phyloP scores from a whole-genome alignment of 208 protist genomes.

The Crithidia brevicula region DNA sequence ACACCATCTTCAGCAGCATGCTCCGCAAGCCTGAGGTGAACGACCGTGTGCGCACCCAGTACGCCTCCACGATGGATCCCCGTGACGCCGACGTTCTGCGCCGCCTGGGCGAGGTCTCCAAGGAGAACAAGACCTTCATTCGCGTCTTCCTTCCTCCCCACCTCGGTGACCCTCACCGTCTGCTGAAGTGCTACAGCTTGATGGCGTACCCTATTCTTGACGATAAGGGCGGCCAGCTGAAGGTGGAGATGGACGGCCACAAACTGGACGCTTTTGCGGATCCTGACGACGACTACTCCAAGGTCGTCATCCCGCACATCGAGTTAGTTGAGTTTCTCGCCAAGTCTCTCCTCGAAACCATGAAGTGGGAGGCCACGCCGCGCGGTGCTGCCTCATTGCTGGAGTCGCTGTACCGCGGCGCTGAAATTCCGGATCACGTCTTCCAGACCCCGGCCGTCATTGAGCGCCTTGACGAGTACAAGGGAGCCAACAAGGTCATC shows the following conservation, averaged over 20 bases:
- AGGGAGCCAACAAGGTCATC: constrained; percentile 77
- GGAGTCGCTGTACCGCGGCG: constrained; percentile 90
- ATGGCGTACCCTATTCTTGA: constrained; percentile 92
- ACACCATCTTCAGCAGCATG: constrained; percentile 86
- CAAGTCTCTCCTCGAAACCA: constrained; percentile 85
- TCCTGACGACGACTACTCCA: constrained; percentile 91
- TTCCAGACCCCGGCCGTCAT: constrained; percentile 91
- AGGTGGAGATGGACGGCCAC: constrained; percentile 85
- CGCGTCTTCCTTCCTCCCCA: constrained; percentile 86
- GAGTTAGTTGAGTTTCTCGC: constrained; percentile 88
- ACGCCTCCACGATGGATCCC: constrained; percentile 87
- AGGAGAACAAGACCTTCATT: constrained; percentile 91
- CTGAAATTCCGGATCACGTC: constrained; percentile 89
- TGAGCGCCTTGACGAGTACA: constrained; percentile 79
- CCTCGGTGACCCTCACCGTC: constrained; percentile 87
- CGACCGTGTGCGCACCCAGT: constrained; percentile 79
- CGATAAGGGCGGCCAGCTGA: constrained; percentile 87
- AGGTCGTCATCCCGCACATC: constrained; percentile 90
- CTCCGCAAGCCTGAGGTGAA: constrained; percentile 91
- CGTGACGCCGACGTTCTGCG: constrained; percentile 84
- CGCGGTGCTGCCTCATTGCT: constrained; percentile 85
- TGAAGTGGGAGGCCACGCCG: constrained; percentile 91
- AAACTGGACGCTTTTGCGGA: constrained; percentile 89
- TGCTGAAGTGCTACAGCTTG: constrained; percentile 90
- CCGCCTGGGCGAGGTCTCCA: constrained; percentile 75